Conservation (phyloP, 768 basidiomycete genomes). For the Tylopilus rubrobrunneus region DNA sequence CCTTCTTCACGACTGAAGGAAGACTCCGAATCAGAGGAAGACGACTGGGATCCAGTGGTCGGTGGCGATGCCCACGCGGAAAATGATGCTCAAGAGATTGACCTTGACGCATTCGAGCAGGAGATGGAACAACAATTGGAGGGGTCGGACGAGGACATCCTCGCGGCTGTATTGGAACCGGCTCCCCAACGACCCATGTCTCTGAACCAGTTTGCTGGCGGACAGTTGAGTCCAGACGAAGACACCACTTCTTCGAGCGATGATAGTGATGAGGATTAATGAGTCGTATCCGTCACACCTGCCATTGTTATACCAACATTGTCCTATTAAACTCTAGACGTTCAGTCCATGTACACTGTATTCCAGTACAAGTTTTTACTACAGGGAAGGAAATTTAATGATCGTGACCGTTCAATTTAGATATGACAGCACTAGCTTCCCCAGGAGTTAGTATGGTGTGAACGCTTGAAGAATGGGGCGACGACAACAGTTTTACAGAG, state of each 20-base stretch:
- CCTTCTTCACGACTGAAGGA: constrained; percentile 29
- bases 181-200: constrained; percentile 42
- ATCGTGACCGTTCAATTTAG: constrained; percentile 21
- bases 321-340: constrained; percentile 6
- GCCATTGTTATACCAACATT: constrained; percentile 1
- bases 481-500: constrained; percentile 23
- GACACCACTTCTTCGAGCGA: constrained; percentile 53
- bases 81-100: constrained; percentile 33
- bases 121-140: constrained; percentile 35
- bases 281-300: constrained; percentile 24
- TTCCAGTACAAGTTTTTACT: background rate
- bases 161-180: constrained; percentile 40
- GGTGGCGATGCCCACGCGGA: constrained; percentile 22
- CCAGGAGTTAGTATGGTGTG: constrained; percentile 14
- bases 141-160: constrained; percentile 49
- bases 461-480: background rate
- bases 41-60: constrained; percentile 51
- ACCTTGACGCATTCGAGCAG: constrained; percentile 32
- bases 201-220: constrained; percentile 46
- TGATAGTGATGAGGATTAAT: constrained; percentile 51
- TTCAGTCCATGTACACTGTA: constrained; percentile 3
- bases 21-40: constrained; percentile 41
- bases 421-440: constrained; percentile 31
- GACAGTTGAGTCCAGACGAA: constrained; percentile 37
- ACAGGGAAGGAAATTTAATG: background rate